These are phyloP conservation scores for Cruciata laevipes DNA, from an alignment of 257 asterid species.

Conservation along the genomic window DNA sequence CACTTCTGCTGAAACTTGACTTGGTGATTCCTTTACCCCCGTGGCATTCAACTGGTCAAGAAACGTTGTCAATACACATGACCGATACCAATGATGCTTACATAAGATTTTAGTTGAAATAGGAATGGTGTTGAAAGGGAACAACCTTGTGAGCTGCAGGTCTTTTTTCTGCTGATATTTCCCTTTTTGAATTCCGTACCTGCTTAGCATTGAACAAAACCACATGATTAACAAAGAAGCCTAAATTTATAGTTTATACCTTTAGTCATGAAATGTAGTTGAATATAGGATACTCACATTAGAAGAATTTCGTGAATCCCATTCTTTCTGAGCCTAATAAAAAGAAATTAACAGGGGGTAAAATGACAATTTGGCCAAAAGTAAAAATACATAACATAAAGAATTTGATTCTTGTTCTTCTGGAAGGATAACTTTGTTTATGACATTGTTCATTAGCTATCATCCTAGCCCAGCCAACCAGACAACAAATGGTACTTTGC, in stretches of 20 bases:
- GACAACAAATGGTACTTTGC: background rate
- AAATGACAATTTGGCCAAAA: background rate
- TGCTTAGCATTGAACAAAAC: slow-evolving; percentile 14
- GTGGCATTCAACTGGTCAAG: slow-evolving; percentile 20
- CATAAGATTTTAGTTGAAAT: background rate
- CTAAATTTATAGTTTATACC: background rate
- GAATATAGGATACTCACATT: slow-evolving; percentile 20
- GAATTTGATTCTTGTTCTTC: background rate
- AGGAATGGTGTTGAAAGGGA: slow-evolving; percentile 14
- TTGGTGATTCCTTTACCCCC: slow-evolving; percentile 6
- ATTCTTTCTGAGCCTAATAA: slow-evolving; percentile 25
- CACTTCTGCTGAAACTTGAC: slow-evolving; percentile 16
- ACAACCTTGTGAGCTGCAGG: slow-evolving; percentile 41
- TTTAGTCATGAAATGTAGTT: slow-evolving; percentile 7
- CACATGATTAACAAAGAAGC: slow-evolving; percentile 13
- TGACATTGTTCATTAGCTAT: background rate
- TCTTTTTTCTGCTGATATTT: slow-evolving; percentile 13
- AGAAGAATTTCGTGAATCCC: slow-evolving; percentile 17
- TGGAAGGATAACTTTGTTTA: background rate
- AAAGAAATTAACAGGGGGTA: slow-evolving; percentile 5
- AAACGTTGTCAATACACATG: slow-evolving; percentile 15
- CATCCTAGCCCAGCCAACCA: background rate
- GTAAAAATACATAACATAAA: background rate
- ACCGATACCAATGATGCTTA: slow-evolving; percentile 10
- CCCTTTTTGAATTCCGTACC: slow-evolving; percentile 8